A percentile compares a stretch with the other conserved stretches of the same genome.
phyloP scores from a whole-genome alignment of 441 rosid genomes.

The Pelargonium fulgidum region DNA sequence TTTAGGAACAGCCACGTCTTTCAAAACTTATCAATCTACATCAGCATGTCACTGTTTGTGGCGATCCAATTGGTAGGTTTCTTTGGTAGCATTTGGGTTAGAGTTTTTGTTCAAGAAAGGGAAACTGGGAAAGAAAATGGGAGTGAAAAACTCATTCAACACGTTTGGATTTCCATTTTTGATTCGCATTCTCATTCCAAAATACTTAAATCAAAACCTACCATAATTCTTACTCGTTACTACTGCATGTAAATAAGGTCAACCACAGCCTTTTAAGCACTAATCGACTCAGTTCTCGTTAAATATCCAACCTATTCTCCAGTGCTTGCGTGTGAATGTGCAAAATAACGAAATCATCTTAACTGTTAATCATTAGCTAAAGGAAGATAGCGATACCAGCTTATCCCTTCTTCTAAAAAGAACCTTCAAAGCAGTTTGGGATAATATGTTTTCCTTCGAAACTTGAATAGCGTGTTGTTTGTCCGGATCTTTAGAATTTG shows the following conservation, averaged over 20 bases:
- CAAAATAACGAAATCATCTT: slow-evolving; percentile 12
- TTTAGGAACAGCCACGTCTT: background rate
- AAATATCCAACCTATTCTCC: background rate
- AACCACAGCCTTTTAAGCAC: slow-evolving; percentile 5
- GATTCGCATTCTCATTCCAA: too few relatives aligned
- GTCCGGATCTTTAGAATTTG: slow-evolving; percentile 31
- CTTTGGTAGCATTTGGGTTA: too few relatives aligned
- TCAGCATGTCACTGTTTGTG: background rate
- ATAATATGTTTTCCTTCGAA: slow-evolving; percentile 40
- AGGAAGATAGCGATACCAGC: slow-evolving; percentile 38
- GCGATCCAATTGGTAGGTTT: background rate
- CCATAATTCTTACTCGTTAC: background rate
- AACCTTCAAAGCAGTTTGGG: slow-evolving; percentile 49
- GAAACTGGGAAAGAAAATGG: too few relatives aligned
- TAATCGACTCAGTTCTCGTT: background rate
- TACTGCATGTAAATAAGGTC: background rate
- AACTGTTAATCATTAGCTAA: slow-evolving; percentile 12
- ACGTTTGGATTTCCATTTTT: too few relatives aligned
- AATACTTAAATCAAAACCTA: too few relatives aligned
- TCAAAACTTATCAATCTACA: background rate
- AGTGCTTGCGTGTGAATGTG: background rate
- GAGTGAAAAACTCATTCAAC: too few relatives aligned
- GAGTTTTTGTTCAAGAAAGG: too few relatives aligned
- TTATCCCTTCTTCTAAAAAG: slow-evolving; percentile 52
- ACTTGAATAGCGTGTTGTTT: slow-evolving; percentile 31